phyloP scores from a whole-genome alignment of 1,284 basidiomycete genomes.

The Cystobasidium pallidum region DNA sequence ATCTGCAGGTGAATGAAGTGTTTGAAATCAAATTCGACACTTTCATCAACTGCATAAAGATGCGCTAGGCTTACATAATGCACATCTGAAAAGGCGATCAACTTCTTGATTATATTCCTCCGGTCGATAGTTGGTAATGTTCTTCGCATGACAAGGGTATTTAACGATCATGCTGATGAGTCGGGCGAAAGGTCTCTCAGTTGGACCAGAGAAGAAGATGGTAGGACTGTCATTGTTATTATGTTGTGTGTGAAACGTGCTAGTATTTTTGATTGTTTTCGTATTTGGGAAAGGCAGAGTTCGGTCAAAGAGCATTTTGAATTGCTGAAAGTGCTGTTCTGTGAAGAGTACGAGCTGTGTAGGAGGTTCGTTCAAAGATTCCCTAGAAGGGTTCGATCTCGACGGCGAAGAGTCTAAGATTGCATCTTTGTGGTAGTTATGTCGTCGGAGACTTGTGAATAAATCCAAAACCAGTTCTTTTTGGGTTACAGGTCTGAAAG shows the following conservation, averaged over 20 bases:
- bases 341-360: background rate
- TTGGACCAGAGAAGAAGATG: background rate
- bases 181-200: conserved; percentile 6
- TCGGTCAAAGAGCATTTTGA: background rate
- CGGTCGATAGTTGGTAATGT: background rate
- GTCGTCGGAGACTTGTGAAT: background rate
- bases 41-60: too few species aligned
- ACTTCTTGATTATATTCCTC: background rate
- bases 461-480: conserved; percentile 35
- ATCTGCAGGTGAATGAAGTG: background rate
- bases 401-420: background rate
- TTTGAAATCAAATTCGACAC: too few species aligned
- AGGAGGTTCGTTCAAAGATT: background rate
- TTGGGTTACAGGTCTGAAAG: conserved; percentile 17
- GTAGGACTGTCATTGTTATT: background rate
- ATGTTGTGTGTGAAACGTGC: background rate
- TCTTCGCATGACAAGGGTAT: conserved; percentile 2
- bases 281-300: background rate
- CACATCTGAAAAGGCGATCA: background rate
- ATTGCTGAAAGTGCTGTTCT: background rate
- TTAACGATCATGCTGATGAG: conserved; percentile 17
- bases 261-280: background rate
- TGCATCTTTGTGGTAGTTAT: background rate
- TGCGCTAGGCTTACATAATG: background rate
- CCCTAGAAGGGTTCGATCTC: too few species aligned